phyloP scores from a whole-genome alignment of 2,329 filamentous ascomycete genomes.

The Trichothecium roseum region DNA sequence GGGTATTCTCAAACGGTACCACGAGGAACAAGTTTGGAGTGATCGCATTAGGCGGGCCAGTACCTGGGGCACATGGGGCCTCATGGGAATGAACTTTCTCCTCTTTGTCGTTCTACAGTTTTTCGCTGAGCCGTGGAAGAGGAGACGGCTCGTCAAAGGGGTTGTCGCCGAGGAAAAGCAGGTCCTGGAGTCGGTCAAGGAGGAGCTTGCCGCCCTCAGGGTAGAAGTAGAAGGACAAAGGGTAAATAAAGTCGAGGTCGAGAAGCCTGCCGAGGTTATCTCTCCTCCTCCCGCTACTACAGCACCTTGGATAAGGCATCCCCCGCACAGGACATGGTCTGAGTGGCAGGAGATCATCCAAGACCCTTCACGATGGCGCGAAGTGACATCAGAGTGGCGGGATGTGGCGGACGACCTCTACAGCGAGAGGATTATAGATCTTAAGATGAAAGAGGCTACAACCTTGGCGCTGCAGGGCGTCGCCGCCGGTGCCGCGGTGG shows the following conservation, averaged over 20 bases:
- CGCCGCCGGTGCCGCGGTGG: slow-evolving; percentile 52
- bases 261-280: slow-evolving; percentile 6
- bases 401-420: slow-evolving; percentile 44
- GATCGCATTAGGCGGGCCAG: slow-evolving; percentile 93
- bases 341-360: slow-evolving; percentile 31
- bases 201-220: slow-evolving; percentile 26
- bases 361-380: slow-evolving; percentile 32
- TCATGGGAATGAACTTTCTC: slow-evolving; percentile 94
- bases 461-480: slow-evolving; percentile 59
- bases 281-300: slow-evolving; percentile 4
- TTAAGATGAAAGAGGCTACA: slow-evolving; percentile 62
- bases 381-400: too few species aligned
- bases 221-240: slow-evolving; percentile 12
- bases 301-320: slow-evolving; percentile 1
- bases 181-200: slow-evolving; percentile 36
- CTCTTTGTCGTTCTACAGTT: slow-evolving; percentile 80
- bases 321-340: slow-evolving; percentile 10
- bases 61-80: slow-evolving; percentile 95
- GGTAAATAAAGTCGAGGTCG: slow-evolving; percentile 12
- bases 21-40: slow-evolving; percentile 99
- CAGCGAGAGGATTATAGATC: slow-evolving; percentile 52
- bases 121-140: slow-evolving; percentile 85
- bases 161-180: slow-evolving; percentile 70
- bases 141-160: slow-evolving; percentile 68
- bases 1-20: slow-evolving; percentile 81